phyloP scores from a whole-genome alignment of 768 basidiomycete species.

The Suillus subluteus region DNA sequence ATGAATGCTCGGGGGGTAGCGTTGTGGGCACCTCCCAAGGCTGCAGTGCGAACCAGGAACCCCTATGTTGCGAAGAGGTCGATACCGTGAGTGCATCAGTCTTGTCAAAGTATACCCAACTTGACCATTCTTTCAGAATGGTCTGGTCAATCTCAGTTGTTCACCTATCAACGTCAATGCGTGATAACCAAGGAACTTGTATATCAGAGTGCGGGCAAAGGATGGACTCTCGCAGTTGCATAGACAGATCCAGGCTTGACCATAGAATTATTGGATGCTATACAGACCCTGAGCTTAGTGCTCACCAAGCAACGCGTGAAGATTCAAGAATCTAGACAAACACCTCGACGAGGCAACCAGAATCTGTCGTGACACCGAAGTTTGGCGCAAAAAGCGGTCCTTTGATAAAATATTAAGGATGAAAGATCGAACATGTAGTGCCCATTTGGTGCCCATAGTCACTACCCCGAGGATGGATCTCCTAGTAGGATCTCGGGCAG shows the following conservation, averaged over 20 bases:
- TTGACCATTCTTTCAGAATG: slow-evolving; percentile 14
- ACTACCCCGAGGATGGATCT: background rate
- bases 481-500: background rate
- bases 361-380: background rate
- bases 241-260: background rate
- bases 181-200: slow-evolving; percentile 2
- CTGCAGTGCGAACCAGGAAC: slow-evolving; percentile 28
- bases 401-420: background rate
- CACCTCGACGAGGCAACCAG: background rate
- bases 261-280: background rate
- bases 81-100: slow-evolving; percentile 33
- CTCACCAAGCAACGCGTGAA: background rate
- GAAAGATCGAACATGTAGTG: background rate
- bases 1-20: slow-evolving; percentile 10
- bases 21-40: slow-evolving; percentile 16
- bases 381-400: background rate
- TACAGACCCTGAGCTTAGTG: background rate
- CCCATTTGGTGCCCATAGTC: background rate
- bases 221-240: background rate
- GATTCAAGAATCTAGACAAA: background rate
- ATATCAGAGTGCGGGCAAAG: background rate
- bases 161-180: slow-evolving; percentile 22
- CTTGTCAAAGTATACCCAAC: background rate
- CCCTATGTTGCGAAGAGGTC: slow-evolving; percentile 44
- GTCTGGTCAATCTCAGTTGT: slow-evolving; percentile 24